phyloP scores from a whole-genome alignment of 805 yeast genomes.

The Candida insectorum region DNA sequence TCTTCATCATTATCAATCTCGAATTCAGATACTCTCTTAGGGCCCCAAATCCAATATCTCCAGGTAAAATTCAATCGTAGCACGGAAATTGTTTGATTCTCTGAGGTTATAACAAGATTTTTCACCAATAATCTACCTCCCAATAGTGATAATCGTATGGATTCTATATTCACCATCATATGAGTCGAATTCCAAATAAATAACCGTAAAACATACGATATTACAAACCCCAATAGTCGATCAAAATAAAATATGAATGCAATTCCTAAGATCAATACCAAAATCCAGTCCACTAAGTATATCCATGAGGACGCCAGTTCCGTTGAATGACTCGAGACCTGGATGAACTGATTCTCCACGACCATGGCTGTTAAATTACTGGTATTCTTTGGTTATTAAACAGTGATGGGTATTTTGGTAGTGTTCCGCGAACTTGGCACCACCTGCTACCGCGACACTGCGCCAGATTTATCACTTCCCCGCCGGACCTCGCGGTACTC shows the following conservation, averaged over 20 bases:
- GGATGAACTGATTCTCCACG: constrained; percentile 21
- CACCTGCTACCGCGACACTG: too few relatives aligned
- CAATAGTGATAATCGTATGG: constrained; percentile 71
- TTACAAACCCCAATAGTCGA: constrained; percentile 58
- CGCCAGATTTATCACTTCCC: too few relatives aligned
- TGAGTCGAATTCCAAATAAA: constrained; percentile 62
- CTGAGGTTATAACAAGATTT: constrained; percentile 69
- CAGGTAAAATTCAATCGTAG: constrained; percentile 77
- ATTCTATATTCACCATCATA: constrained; percentile 62
- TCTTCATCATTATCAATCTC: constrained; percentile 14
- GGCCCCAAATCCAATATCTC: constrained; percentile 77
- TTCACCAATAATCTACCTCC: constrained; percentile 82
- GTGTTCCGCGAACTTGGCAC: too few relatives aligned
- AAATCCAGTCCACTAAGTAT: constrained; percentile 79
- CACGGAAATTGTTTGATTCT: constrained; percentile 67
- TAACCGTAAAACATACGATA: constrained; percentile 51
- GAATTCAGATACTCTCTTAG: constrained; percentile 39
- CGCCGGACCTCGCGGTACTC: too few relatives aligned
- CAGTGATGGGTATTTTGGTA: too few relatives aligned
- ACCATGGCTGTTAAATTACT: constrained; percentile 16
- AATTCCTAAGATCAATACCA: constrained; percentile 58
- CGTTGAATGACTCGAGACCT: constrained; percentile 20
- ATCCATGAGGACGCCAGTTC: constrained; percentile 47
- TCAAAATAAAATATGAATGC: constrained; percentile 74
- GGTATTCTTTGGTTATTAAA: not conserved